Conservation (phyloP, 345 rosid genomes). For the Pugionium dolabratum region DNA sequence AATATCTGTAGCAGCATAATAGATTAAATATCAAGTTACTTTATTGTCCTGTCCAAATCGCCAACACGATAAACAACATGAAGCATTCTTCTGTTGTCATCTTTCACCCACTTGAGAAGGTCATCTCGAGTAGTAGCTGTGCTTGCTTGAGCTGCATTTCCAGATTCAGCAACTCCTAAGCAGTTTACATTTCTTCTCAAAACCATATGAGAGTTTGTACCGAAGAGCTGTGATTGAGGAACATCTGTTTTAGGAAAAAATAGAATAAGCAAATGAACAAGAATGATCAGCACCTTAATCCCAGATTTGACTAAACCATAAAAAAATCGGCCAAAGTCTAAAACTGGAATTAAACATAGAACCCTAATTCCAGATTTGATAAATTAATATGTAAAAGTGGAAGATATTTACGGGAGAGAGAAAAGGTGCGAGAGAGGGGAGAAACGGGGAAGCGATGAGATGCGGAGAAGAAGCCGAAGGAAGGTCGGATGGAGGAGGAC, state of each 20-base stretch:
- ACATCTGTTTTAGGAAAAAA: constrained; percentile 54
- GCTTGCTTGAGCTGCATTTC: constrained; percentile 67
- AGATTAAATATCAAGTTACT: constrained; percentile 43
- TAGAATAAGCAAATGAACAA: constrained; percentile 11
- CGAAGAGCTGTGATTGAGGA: constrained; percentile 54
- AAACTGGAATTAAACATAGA: too few relatives aligned
- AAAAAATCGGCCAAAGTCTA: too few relatives aligned
- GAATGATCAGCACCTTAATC: too few relatives aligned
- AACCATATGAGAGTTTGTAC: constrained; percentile 49
- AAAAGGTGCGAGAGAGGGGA: constrained; percentile 46
- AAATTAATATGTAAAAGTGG: not conserved
- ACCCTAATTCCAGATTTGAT: constrained; percentile 24
- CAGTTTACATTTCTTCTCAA: constrained; percentile 50
- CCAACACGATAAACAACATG: constrained; percentile 99
- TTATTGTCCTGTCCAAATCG: constrained; percentile 88
- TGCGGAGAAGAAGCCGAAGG: constrained; percentile 52
- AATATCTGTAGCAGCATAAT: too few relatives aligned
- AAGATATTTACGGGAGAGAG: constrained; percentile 47
- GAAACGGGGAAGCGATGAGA: constrained; percentile 46
- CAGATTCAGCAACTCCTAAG: constrained; percentile 50
- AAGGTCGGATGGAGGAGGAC: constrained; percentile 78
- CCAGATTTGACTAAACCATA: too few relatives aligned
- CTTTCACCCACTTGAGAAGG: constrained; percentile 59
- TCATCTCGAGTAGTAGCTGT: constrained; percentile 61
- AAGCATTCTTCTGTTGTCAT: constrained; percentile 86